Base-by-base conservation (phyloP, 1,284 basidiomycete genomes). In the Trichosporon faecale region DNA sequence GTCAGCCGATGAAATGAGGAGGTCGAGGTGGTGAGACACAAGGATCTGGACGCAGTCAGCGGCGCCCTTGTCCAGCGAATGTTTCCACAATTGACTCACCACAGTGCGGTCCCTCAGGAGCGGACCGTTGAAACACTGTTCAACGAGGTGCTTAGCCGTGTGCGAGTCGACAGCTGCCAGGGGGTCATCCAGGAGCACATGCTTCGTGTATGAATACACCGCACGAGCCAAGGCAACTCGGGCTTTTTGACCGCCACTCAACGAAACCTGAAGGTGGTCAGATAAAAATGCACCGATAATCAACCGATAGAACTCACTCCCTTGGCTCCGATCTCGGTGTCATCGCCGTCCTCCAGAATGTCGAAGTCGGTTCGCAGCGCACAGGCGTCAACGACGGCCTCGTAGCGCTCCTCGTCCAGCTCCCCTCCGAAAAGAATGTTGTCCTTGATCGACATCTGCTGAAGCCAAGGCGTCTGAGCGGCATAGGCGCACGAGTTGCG, bases 101-200 rank as follows among this genome's bases (percentile, higher is more conserved):
- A 93, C 86, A 0, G 91, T 94, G 16, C 92, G 86, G 61, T 86
- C 87, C 31, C 85, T 84, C 73, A 90, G 86, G 3, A 94, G 84
- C 0, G 87, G 84, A 11, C 91, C 89, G 9, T 85, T 85, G 18
- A 93, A 83, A 74, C 91, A 89, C 70, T 88, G 84, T 66, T 87
- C 84, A 57, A 90, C 88, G 11, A 92, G 85, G 75, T 91, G 90
- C 73, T 90, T 88, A 55, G 91, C 91, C 1, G 92, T 94, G 77
- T 94, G 92, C 83, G 93, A 92, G 81, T 96, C 94, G 8, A 96
- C 92, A 0, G 93, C 93, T 0, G 91, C 90, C 14, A 96, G 85
- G 3, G 91, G 91, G 79, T 95, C 94, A 81, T 96, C 94, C n/a
- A 95, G 86, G 9, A 95, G 86, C 21, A 95, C 87, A 74, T 88